Base-by-base conservation (phyloP, 2,329 filamentous ascomycete species). In the Apiospora phragmitis region DNA sequence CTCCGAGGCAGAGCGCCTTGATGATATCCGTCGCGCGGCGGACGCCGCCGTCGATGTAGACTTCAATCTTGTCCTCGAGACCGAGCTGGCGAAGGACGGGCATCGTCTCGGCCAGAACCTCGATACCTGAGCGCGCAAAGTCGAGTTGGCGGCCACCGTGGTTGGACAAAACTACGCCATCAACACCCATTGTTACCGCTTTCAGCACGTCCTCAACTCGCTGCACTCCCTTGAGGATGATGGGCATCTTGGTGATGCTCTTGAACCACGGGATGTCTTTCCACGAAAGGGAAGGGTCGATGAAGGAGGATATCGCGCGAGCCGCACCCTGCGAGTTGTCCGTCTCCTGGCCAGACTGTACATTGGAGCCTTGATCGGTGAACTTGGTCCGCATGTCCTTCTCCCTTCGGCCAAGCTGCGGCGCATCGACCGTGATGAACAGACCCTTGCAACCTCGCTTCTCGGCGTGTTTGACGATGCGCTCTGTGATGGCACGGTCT, bases 341-440 rank as follows among this genome's bases (percentile, higher is more conserved):
- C 26, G 95, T 94, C 69, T 87, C 82, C 71, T 91, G 87, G 68
- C 93, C 93, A 16, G 85, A 85, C 82, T 98, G 96, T 18, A 98
- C 94, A 78, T 91, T 93, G 38, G 92, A 93, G 11, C 95, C 95
- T 18, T 89, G 88, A 76, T 97, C 95, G 47, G 89, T 90, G 80
- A 97, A 97, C 82, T 98, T 98, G 74, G 89, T 90, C 49, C 96
- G 93, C 96, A 98, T 98, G 81, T 98, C 96, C 85, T 98, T 99
- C 82, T 99, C 96, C 75, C 96, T 89, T 49, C 96, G 91, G 55
- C 96, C 96, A 29, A 99, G 91, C 82, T 98, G 95, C 7, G 96
- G 96, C 68, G 96, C 96, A 81, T 99, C 96, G 69, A 99, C 96
- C 2, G 96, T 99, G 84, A 99, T 98, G 86, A 99, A 99, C 24